A percentile compares a stretch with the other conserved stretches of the same genome.
phyloP scores from a whole-genome alignment of 257 asterid species.

The Petrea volubilis region DNA sequence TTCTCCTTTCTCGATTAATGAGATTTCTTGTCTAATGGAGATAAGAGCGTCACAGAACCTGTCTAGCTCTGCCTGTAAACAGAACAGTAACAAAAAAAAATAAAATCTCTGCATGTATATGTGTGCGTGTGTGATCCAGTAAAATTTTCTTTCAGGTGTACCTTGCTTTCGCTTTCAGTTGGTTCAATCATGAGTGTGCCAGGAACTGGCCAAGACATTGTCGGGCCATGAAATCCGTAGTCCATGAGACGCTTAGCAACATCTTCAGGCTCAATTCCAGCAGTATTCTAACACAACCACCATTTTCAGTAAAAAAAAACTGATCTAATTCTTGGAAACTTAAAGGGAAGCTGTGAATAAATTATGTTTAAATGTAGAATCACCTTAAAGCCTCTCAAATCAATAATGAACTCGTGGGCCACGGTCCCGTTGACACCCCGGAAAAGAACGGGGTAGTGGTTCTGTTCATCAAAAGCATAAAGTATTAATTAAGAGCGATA shows the following conservation, averaged over 20 bases:
- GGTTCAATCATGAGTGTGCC: slow-evolving; percentile 99
- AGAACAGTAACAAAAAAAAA: not conserved
- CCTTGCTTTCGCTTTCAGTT: slow-evolving; percentile 99
- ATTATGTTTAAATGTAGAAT: not conserved
- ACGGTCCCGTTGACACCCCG: slow-evolving; percentile 94
- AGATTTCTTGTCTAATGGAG: slow-evolving; percentile 90
- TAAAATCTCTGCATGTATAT: not conserved
- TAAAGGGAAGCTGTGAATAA: not conserved
- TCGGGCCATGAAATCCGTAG: slow-evolving; percentile 96
- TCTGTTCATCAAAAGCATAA: slow-evolving; percentile 46
- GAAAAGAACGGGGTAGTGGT: slow-evolving; percentile 88
- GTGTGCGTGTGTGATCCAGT: not conserved
- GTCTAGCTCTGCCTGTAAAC: slow-evolving; percentile 86
- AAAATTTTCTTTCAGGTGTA: slow-evolving; percentile 19
- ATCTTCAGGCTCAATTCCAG: slow-evolving; percentile 98
- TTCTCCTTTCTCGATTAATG: slow-evolving; percentile 81
- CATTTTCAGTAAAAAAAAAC: slow-evolving; percentile 16
- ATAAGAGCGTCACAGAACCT: slow-evolving; percentile 89
- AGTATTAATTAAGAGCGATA: not conserved
- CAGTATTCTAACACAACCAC: slow-evolving; percentile 56
- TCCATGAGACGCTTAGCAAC: slow-evolving; percentile 98
- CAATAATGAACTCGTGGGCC: slow-evolving; percentile 94
- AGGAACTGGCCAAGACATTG: slow-evolving; percentile 99
- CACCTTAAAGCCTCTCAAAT: slow-evolving; percentile 93
- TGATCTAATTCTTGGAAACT: not conserved